These are phyloP conservation scores for Phytopythium montanum DNA, from an alignment of 352 stramenopile species.

Conservation along the genomic window DNA sequence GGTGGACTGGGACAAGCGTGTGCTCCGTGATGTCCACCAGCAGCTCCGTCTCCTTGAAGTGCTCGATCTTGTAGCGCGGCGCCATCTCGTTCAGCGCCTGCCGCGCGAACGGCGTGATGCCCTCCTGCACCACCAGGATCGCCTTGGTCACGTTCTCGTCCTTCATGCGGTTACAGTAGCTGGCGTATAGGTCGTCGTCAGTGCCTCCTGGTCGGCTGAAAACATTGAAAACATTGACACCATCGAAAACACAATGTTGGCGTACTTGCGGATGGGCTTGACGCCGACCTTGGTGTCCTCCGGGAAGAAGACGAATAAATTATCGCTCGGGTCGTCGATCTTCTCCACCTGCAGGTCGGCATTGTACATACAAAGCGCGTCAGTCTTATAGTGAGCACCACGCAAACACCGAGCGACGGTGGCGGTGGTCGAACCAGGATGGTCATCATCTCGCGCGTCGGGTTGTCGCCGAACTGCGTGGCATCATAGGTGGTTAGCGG, in stretches of 20 bases:
- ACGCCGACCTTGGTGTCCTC: constrained; percentile 99
- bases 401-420: neutral
- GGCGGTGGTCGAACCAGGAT: constrained; percentile 81
- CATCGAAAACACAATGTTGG: no score
- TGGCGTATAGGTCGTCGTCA: constrained; percentile 1
- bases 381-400: neutral
- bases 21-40: constrained; percentile 99
- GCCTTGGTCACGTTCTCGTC: constrained; percentile 96
- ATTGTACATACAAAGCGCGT: neutral
- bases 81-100: constrained; percentile 96
- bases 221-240: no score
- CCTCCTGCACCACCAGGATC: constrained; percentile 96
- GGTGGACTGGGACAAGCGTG: constrained; percentile 98
- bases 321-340: constrained; percentile 91
- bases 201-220: neutral
- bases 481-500: neutral
- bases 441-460: constrained; percentile 94
- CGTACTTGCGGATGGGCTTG: constrained; percentile 94
- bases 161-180: constrained; percentile 96
- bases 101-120: constrained; percentile 98
- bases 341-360: constrained; percentile 48
- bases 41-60: constrained; percentile 99
- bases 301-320: constrained; percentile 99
- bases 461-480: constrained; percentile 88
- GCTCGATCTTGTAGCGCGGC: constrained; percentile 91